A percentile compares a stretch with the other conserved stretches of the same genome.
These are phyloP conservation scores for Schizophyllum commune DNA, from an alignment of 1,284 basidiomycete genomes.

Conservation along the genomic window DNA sequence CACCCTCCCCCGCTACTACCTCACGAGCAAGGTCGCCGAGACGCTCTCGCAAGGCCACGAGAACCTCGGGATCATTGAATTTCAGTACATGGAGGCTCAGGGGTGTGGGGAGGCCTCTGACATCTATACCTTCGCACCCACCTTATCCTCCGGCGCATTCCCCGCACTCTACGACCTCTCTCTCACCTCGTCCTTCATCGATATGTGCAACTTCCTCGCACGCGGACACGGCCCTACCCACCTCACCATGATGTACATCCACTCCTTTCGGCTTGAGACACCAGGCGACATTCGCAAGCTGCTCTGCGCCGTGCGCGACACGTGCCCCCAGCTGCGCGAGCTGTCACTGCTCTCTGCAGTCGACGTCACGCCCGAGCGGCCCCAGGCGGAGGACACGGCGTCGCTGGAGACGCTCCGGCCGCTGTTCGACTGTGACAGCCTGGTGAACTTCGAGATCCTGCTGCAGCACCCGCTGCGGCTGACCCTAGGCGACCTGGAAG, in stretches of 20 bases:
- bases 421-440: constrained; percentile 33
- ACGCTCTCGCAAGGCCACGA: constrained; percentile 33
- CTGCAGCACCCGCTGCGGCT: constrained; percentile 15
- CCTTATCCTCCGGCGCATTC: constrained; percentile 41
- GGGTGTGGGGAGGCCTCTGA: constrained; percentile 35
- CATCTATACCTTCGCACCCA: constrained; percentile 33
- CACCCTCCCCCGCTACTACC: constrained; percentile 41
- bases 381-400: constrained; percentile 25
- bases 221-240: constrained; percentile 35
- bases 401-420: constrained; percentile 42
- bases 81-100: constrained; percentile 35
- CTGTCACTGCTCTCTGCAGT: constrained; percentile 32
- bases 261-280: constrained; percentile 34
- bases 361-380: constrained; percentile 12
- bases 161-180: constrained; percentile 46
- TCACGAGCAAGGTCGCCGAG: constrained; percentile 39
- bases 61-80: constrained; percentile 40
- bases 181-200: constrained; percentile 33
- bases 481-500: constrained; percentile 14
- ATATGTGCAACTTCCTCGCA: constrained; percentile 40
- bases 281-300: constrained; percentile 34
- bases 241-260: constrained; percentile 44
- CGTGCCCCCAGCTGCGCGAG: constrained; percentile 36
- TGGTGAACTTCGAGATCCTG: constrained; percentile 33
- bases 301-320: constrained; percentile 34